Percentiles rank a stretch among this genome's conserved stretches.
phyloP scores from a whole-genome alignment of 2,329 filamentous ascomycete genomes.

The Verticillium zaregamsianum region DNA sequence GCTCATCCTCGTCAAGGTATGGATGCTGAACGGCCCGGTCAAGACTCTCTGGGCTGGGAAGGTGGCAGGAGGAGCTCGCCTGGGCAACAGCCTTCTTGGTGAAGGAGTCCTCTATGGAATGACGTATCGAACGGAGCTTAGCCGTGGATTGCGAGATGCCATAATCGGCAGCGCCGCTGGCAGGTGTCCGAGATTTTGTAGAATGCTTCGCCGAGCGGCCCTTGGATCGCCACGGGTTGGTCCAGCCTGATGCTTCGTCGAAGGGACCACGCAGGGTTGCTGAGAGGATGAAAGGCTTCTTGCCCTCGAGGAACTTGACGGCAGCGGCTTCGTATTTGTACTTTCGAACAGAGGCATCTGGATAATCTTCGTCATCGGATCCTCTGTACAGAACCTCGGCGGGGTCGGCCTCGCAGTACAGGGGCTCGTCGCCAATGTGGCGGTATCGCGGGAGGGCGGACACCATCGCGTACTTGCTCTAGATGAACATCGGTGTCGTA shows the following conservation, averaged over 20 bases:
- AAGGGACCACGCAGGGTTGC: conserved; percentile 61
- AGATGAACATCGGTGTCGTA: background rate
- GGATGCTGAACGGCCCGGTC: conserved; percentile 27
- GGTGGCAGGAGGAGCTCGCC: conserved; percentile 24
- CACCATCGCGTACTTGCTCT: background rate
- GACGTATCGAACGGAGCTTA: background rate
- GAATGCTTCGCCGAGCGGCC: background rate
- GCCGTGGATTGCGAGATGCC: background rate
- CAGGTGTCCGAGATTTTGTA: conserved; percentile 7
- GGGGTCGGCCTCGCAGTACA: conserved; percentile 42
- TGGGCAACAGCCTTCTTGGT: background rate
- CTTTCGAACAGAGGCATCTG: conserved; percentile 39
- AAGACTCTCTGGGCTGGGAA: conserved; percentile 37
- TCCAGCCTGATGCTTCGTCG: conserved; percentile 41
- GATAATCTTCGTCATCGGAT: conserved; percentile 54
- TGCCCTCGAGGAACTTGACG: conserved; percentile 52
- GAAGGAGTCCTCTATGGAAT: background rate
- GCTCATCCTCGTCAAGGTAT: conserved; percentile 24
- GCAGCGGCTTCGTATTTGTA: conserved; percentile 57
- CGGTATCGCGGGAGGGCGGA: background rate
- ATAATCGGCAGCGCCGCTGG: background rate
- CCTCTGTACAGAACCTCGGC: conserved; percentile 50
- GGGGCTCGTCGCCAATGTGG: conserved; percentile 19
- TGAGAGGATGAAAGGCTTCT: conserved; percentile 53
- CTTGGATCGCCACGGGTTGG: conserved; percentile 45